Percentiles rank a stretch among this genome's conserved stretches.
Conservation (phyloP, 1,284 basidiomycete species). For the Apiotrichum gracile region DNA sequence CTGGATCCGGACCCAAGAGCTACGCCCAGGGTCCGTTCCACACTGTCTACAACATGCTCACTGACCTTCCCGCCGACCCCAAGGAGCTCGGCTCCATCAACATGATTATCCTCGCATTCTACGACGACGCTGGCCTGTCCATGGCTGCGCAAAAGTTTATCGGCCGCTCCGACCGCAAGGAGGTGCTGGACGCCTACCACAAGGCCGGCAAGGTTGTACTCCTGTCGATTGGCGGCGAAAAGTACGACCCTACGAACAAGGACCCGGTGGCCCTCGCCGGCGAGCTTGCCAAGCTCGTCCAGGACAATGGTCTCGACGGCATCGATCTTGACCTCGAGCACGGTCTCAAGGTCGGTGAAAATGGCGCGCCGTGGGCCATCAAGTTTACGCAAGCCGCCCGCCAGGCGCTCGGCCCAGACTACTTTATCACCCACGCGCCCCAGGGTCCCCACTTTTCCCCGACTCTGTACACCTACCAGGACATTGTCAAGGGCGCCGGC, state of each 20-base stretch:
- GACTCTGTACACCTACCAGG: conserved; percentile 34
- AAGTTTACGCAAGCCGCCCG: conserved; percentile 15
- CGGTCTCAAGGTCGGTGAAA: not conserved
- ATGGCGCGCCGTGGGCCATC: not conserved
- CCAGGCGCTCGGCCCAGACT: conserved; percentile 30
- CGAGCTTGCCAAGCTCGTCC: conserved; percentile 40
- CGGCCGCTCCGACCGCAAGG: not conserved
- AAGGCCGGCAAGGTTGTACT: conserved; percentile 36
- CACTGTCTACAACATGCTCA: not conserved
- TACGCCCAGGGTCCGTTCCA: not conserved
- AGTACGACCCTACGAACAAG: conserved; percentile 18
- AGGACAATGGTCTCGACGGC: conserved; percentile 49
- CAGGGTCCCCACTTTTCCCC: conserved; percentile 28
- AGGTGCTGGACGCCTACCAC: conserved; percentile 41
- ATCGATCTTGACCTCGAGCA: conserved; percentile 47
- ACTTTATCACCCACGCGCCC: conserved; percentile 41
- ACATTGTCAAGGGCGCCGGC: conserved; percentile 33
- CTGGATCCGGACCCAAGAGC: not conserved
- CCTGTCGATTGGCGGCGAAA: conserved; percentile 5
- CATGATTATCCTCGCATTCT: not conserved
- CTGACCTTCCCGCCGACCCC: not conserved
- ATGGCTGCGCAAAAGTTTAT: not conserved
- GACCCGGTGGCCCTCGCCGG: conserved; percentile 2
- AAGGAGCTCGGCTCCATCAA: not conserved
- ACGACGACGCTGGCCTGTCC: not conserved